A percentile compares a stretch with the other conserved stretches of the same genome.
Evolutionary conservation across 1,284 basidiomycete genomes (phyloP).

Genomic region (Tilletia indica): DNA sequence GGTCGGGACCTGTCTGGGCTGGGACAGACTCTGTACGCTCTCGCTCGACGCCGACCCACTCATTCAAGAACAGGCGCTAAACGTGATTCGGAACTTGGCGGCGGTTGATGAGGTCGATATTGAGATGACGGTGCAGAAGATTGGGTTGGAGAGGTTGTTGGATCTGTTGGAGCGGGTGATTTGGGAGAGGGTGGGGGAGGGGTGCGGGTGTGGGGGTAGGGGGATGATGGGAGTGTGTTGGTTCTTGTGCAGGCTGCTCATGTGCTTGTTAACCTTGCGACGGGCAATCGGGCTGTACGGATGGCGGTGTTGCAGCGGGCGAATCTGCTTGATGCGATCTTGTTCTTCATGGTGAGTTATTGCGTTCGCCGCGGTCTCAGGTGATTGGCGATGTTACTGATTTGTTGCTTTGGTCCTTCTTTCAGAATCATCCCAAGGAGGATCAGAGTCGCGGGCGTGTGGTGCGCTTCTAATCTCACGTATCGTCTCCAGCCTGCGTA

Average conservation of each 20-base stretch:
- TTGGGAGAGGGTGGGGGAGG: slow-evolving; percentile 25
- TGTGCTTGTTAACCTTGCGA: slow-evolving; percentile 45
- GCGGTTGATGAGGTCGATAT: slow-evolving; percentile 35
- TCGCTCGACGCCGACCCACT: slow-evolving; percentile 7
- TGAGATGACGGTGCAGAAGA: slow-evolving; percentile 31
- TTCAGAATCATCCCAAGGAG: slow-evolving; percentile 33
- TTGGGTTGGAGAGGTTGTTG: slow-evolving; percentile 36
- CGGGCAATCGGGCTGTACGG: slow-evolving; percentile 38
- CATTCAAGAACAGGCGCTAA: slow-evolving; percentile 46
- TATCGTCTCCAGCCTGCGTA: slow-evolving; percentile 18
- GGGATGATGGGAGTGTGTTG: slow-evolving; percentile 21
- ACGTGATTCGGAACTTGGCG: slow-evolving; percentile 47
- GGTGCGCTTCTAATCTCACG: slow-evolving; percentile 31
- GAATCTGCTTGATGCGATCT: slow-evolving; percentile 39
- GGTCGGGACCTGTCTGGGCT: slow-evolving; percentile 34
- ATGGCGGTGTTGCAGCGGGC: slow-evolving; percentile 32
- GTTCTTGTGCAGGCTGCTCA: slow-evolving; percentile 46
- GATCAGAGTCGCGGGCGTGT: slow-evolving; percentile 31
- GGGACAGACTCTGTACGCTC: slow-evolving; percentile 25
- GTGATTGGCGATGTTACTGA: neutral
- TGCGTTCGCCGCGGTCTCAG: neutral
- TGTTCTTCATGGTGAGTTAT: slow-evolving; percentile 35
- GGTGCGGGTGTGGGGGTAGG: neutral
- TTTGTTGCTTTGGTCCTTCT: neutral
- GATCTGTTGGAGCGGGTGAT: slow-evolving; percentile 39